Percentiles rank a stretch among this genome's conserved stretches.
Conservation (phyloP, 2,329 filamentous ascomycete species). For the Sarocladiaceae sp. region DNA sequence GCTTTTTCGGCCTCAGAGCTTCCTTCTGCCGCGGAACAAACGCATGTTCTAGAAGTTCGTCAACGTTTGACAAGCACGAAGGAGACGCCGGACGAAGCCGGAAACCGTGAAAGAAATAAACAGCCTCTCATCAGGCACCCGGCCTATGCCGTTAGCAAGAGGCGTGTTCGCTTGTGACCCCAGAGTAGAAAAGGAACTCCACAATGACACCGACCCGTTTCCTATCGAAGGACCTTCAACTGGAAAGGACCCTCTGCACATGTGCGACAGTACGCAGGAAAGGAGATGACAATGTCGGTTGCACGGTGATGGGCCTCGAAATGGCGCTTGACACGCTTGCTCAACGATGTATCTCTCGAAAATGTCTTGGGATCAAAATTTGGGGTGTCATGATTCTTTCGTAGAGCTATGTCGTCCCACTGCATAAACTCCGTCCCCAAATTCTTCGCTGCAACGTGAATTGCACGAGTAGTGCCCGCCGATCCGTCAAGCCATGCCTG, state of each 20-base stretch:
- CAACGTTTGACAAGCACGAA: slow-evolving; percentile 5
- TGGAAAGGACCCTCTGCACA: neutral
- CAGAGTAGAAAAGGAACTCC: neutral
- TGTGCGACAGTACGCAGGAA: neutral
- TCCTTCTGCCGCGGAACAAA: neutral
- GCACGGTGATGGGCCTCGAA: neutral
- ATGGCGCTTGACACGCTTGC: neutral
- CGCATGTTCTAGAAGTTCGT: slow-evolving; percentile 4
- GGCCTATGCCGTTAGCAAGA: no score
- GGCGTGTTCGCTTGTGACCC: no score
- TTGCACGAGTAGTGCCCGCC: no score
- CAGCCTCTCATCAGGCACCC: no score
- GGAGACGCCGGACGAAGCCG: neutral
- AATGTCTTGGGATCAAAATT: no score
- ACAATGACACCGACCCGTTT: slow-evolving; percentile 3
- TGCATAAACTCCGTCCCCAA: neutral
- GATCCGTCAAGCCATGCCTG: no score
- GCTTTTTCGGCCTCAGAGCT: neutral
- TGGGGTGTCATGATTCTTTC: neutral
- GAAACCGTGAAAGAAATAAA: neutral
- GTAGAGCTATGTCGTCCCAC: slow-evolving; percentile 4
- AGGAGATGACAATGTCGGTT: slow-evolving; percentile 1
- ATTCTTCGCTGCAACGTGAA: neutral
- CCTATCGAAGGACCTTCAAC: no score
- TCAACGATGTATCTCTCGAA: no score